phyloP scores from a whole-genome alignment of 2,329 filamentous ascomycete species.

The Herpotrichia juniperi region DNA sequence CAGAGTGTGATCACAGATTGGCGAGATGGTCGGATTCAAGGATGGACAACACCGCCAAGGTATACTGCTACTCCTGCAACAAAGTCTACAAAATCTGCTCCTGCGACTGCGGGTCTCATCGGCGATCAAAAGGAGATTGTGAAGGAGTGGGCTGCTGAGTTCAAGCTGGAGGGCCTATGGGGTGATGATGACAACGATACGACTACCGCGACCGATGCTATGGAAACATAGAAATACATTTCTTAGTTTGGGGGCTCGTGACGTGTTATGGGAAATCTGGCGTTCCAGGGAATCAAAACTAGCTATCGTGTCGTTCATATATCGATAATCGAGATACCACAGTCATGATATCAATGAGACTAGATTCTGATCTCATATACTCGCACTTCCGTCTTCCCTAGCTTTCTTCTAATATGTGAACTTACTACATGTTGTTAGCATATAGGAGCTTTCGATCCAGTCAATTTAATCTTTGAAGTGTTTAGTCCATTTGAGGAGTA shows the following conservation, averaged over 20 bases:
- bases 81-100: constrained; percentile 43
- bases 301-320: not conserved
- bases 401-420: too few species aligned
- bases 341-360: constrained; percentile 1
- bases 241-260: not conserved
- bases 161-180: constrained; percentile 93
- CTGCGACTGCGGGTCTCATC: constrained; percentile 37
- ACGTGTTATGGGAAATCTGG: not conserved
- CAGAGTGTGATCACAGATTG: constrained; percentile 96
- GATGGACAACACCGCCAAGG: constrained; percentile 81
- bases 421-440: too few species aligned
- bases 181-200: constrained; percentile 65
- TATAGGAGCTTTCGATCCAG: too few species aligned
- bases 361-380: not conserved
- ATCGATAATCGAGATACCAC: not conserved
- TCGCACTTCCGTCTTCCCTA: too few species aligned
- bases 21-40: constrained; percentile 92
- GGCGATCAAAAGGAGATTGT: constrained; percentile 84
- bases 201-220: constrained; percentile 41
- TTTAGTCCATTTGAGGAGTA: too few species aligned
- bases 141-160: constrained; percentile 90
- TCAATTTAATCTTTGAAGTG: too few species aligned
- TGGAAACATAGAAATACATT: constrained; percentile 31
- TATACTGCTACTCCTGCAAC: constrained; percentile 60
- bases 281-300: not conserved